Evolutionary conservation across 2,329 filamentous ascomycete genomes (phyloP), one percentile per base, ranked within the genome.

Genomic region (Rutstroemia sydowiana): DNA sequence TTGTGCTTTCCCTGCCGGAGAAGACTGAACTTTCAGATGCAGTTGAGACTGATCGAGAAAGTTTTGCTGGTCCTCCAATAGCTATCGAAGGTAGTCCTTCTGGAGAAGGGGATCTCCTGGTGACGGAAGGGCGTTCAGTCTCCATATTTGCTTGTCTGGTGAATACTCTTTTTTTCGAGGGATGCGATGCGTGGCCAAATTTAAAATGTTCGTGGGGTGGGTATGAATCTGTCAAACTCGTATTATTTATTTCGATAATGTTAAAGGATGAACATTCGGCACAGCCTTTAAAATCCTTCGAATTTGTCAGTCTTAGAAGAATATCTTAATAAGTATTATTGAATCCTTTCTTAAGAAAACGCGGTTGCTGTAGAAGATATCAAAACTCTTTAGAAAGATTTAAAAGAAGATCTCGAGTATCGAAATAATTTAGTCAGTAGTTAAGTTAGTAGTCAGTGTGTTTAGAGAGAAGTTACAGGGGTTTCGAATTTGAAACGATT

Each of bases 1-100:
- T 78, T 70, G 56, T 73, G 31, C 55, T 56, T 3, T 59, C 56
- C 43, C 52, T 55, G 32, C 52, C 64, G 18, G 79, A 82, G 51
- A 73, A 73, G 55, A 77, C 73, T 9, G 80, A 84, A 23, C 47
- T 55, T 11, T 58, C 57, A 3, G 65, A 66, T 14, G 77, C 74
- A 43, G 81, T 78, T 1, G 84, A 90, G 31, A 86, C 69, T 58
- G 79, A 83, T 56, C 84, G 82, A 48, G 81, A 76, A 49, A 85
- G 73, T 52, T 75, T 72, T 11, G 79, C 74, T 41, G 76, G 75
- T 39, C 79, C 73, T 37, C 79, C 76, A 52, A 87, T 72, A 51
- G 84, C 81, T 36, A 77, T 74, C n/a, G 76, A 77, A 6, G 85
- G 84, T 16, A 77, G 73, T 16, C 74, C 70, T 61, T 82, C 81